Evolutionary conservation across 1,139 yeast species (phyloP).

Genomic region (Meyerozyma sp.): DNA sequence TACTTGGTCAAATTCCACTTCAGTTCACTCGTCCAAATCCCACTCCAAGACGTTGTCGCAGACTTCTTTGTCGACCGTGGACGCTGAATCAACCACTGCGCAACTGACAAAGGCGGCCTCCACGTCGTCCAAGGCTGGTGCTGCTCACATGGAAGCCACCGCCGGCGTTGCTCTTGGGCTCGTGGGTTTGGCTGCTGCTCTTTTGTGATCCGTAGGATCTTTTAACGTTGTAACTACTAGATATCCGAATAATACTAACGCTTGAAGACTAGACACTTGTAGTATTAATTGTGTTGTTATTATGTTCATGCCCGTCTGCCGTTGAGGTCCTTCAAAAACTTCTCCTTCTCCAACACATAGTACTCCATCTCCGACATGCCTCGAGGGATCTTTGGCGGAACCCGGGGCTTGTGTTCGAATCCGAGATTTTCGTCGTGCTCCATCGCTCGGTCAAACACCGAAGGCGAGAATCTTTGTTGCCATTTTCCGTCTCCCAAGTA

Average conservation of each 20-base stretch:
- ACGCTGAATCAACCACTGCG: conserved; percentile 7
- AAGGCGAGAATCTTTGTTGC: conserved; percentile 28
- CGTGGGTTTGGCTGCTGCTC: conserved; percentile 47
- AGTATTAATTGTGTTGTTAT: too few relatives aligned
- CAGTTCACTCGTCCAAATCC: conserved; percentile 11
- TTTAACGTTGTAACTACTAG: background rate
- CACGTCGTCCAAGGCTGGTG: conserved; percentile 22
- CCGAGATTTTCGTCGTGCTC: conserved; percentile 20
- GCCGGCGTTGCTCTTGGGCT: conserved; percentile 43
- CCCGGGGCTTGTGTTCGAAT: conserved; percentile 31
- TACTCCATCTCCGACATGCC: conserved; percentile 47
- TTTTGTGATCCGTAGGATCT: conserved; percentile 22
- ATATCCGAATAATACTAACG: background rate
- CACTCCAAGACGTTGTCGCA: conserved; percentile 5
- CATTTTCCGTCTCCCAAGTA: conserved; percentile 23
- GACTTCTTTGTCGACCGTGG: conserved; percentile 5
- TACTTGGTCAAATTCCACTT: conserved; percentile 13
- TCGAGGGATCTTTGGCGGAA: conserved; percentile 52
- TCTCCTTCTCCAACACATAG: conserved; percentile 38
- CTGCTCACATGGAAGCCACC: conserved; percentile 26
- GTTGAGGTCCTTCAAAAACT: conserved; percentile 37
- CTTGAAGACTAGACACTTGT: too few relatives aligned
- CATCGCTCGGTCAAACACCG: conserved; percentile 25
- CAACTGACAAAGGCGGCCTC: conserved; percentile 9
- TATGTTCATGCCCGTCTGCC: conserved; percentile 32